Conservation (phyloP, 352 stramenopile genomes). For the Phytophthora litchii region DNA sequence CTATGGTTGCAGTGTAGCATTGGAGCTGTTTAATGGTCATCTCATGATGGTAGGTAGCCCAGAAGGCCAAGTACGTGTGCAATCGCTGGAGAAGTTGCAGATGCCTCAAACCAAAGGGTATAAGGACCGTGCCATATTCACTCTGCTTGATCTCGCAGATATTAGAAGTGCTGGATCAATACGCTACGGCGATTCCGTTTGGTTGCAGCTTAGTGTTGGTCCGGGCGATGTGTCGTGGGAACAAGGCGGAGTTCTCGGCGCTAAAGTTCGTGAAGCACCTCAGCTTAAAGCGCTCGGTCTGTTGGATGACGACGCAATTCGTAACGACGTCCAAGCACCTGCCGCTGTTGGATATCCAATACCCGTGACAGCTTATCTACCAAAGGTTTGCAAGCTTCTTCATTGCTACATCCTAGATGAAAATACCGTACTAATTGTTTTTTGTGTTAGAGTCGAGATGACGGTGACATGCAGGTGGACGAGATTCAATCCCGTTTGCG, state of each 20-base stretch:
- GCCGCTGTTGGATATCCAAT: constrained; percentile 60
- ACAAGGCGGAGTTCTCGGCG: constrained; percentile 71
- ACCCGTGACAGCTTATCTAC: constrained; percentile 68
- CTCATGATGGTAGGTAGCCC: constrained; percentile 70
- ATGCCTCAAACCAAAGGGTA: constrained; percentile 52
- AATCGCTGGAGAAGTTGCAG: constrained; percentile 67
- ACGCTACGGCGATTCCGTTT: constrained; percentile 78
- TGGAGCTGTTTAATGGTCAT: constrained; percentile 81
- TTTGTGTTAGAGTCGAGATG: constrained; percentile 57
- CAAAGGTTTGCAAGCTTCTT: constrained; percentile 49
- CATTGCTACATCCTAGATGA: background rate
- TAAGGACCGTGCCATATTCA: constrained; percentile 72
- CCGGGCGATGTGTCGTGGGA: constrained; percentile 74
- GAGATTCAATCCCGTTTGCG: constrained; percentile 80
- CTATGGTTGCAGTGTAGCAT: constrained; percentile 69
- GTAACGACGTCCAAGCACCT: constrained; percentile 52
- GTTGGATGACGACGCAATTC: constrained; percentile 49
- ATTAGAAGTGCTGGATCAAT: constrained; percentile 69
- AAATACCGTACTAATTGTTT: background rate
- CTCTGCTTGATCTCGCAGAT: constrained; percentile 68
- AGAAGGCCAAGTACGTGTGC: constrained; percentile 64
- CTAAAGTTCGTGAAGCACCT: constrained; percentile 75
- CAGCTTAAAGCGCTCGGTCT: constrained; percentile 71
- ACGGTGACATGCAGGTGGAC: constrained; percentile 74
- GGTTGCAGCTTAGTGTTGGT: constrained; percentile 74